Evolutionary conservation across 495 filamentous ascomycete genomes (phyloP).

Genomic region (Cryomyces minteri): DNA sequence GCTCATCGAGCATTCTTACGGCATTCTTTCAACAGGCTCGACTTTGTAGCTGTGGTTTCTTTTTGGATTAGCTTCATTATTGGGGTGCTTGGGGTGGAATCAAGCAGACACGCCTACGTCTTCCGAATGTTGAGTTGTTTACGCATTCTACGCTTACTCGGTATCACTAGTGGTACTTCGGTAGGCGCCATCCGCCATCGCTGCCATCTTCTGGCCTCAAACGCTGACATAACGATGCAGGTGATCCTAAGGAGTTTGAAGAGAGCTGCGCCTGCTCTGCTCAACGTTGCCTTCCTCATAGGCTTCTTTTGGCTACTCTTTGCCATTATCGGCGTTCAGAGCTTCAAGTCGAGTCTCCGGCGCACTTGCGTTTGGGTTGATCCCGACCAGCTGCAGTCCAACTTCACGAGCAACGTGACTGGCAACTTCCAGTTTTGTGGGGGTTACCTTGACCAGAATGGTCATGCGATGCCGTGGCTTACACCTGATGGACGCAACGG

Average conservation of each 20-base stretch:
- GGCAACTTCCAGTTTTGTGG: constrained; percentile 61
- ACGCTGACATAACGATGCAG: constrained; percentile 18
- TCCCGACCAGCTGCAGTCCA: constrained; percentile 13
- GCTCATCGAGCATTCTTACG: constrained; percentile 85
- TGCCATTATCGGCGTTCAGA: constrained; percentile 89
- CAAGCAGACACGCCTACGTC: constrained; percentile 53
- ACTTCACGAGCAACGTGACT: constrained; percentile 20
- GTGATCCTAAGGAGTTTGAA: constrained; percentile 91
- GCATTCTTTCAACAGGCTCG: constrained; percentile 86
- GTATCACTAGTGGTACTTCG: constrained; percentile 79
- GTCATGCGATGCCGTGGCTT: constrained; percentile 46
- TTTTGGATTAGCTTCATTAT: constrained; percentile 84
- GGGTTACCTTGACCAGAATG: constrained; percentile 51
- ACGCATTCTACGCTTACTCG: constrained; percentile 73
- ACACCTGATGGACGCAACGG: constrained; percentile 25
- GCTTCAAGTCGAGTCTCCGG: constrained; percentile 86
- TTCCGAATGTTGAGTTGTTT: constrained; percentile 94
- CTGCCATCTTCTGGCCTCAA: too few species aligned
- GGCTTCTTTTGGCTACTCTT: constrained; percentile 98
- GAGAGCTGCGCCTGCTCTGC: constrained; percentile 82
- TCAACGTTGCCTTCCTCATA: constrained; percentile 89
- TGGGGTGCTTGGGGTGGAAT: constrained; percentile 46
- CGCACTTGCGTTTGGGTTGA: constrained; percentile 79
- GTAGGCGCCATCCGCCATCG: constrained; percentile 22
- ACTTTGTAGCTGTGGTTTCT: constrained; percentile 90